Evolutionary conservation across 23 red algal genomes (phyloP).

Genomic region (Gracilaria domingensis): DNA sequence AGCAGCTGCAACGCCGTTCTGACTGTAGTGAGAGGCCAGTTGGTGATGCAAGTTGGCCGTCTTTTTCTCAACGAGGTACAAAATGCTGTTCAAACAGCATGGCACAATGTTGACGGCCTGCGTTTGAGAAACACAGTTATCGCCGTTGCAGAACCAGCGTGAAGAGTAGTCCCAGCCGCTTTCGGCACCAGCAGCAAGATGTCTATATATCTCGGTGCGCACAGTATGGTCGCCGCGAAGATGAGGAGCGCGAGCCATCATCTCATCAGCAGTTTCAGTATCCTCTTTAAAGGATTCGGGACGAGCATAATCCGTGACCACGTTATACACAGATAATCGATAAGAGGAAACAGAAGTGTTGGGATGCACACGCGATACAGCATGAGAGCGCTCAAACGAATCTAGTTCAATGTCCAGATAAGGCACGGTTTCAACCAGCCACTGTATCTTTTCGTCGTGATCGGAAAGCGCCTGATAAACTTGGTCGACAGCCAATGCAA

Average conservation of each 20-base stretch:
- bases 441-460: slow-evolving; percentile 20
- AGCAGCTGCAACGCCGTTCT: too few species aligned
- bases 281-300: slow-evolving; percentile 87
- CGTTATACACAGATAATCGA: slow-evolving; percentile 34
- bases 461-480: slow-evolving; percentile 23
- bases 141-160: slow-evolving; percentile 73
- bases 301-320: slow-evolving; percentile 56
- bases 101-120: slow-evolving; percentile 78
- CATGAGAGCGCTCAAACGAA: slow-evolving; percentile 55
- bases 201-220: slow-evolving; percentile 27
- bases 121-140: slow-evolving; percentile 28
- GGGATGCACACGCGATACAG: slow-evolving; percentile 18
- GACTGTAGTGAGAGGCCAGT: background rate
- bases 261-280: slow-evolving; percentile 15
- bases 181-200: slow-evolving; percentile 88
- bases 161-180: slow-evolving; percentile 98
- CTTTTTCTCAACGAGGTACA: slow-evolving; percentile 62
- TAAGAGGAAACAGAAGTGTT: slow-evolving; percentile 20
- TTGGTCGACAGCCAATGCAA: slow-evolving; percentile 67
- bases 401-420: slow-evolving; percentile 64
- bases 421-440: slow-evolving; percentile 57
- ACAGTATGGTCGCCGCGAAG: background rate
- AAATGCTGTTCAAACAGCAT: slow-evolving; percentile 85
- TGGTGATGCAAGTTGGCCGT: slow-evolving; percentile 57
- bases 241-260: background rate